Evolutionary conservation across 164 flowering plant species (phyloP).

Genomic region (Santalum album): DNA sequence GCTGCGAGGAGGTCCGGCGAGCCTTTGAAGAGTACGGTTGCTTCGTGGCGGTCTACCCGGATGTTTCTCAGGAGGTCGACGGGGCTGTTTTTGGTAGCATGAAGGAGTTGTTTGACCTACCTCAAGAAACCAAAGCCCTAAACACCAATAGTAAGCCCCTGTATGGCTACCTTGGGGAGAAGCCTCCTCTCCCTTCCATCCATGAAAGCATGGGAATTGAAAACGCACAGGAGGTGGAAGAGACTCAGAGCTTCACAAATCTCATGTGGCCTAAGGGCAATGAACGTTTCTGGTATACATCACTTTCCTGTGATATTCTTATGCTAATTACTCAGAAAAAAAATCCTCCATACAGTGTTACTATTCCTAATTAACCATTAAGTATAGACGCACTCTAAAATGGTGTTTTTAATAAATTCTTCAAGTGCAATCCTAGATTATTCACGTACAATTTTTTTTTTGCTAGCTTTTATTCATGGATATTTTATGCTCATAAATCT

Average conservation of each 20-base stretch:
- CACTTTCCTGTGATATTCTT: no score
- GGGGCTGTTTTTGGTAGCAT: not conserved
- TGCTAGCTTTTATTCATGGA: no score
- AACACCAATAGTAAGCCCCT: not conserved
- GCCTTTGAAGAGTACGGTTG: not conserved
- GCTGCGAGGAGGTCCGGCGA: constrained; percentile 2
- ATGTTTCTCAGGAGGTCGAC: not conserved
- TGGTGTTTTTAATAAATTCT: no score
- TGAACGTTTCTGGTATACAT: not conserved
- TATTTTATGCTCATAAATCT: no score
- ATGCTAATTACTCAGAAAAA: no score
- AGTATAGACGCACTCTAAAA: no score
- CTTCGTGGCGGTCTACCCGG: not conserved
- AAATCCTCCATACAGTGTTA: no score
- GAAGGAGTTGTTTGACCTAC: not conserved
- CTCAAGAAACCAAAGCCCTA: not conserved
- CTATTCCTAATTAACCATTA: no score
- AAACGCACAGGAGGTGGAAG: not conserved
- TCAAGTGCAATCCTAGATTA: no score
- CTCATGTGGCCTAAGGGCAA: not conserved
- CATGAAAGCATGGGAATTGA: not conserved
- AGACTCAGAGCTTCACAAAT: not conserved
- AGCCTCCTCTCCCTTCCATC: not conserved
- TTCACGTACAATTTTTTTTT: no score
- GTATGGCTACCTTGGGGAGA: not conserved